phyloP scores from a whole-genome alignment of 768 basidiomycete genomes.

The Lentinula raphanica region DNA sequence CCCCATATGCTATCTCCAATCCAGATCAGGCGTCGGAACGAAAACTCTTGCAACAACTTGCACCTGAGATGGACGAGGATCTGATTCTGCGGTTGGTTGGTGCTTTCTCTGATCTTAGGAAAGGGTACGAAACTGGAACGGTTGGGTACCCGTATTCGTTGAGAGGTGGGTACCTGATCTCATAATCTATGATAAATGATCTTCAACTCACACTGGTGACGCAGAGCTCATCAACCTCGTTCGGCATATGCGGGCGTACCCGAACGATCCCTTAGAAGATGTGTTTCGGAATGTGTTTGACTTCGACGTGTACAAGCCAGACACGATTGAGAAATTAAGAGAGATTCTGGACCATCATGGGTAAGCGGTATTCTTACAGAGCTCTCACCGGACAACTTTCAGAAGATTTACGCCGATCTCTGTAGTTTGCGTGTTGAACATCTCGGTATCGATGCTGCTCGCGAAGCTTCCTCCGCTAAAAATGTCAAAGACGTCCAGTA shows the following conservation, averaged over 20 bases:
- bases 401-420: neutral
- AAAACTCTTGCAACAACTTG: conserved; percentile 53
- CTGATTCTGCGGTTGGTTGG: conserved; percentile 52
- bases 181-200: neutral
- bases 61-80: conserved; percentile 53
- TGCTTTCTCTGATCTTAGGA: conserved; percentile 59
- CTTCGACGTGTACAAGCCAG: conserved; percentile 63
- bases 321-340: conserved; percentile 56
- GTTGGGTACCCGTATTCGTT: conserved; percentile 67
- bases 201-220: neutral
- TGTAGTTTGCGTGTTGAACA: conserved; percentile 46
- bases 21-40: conserved; percentile 64
- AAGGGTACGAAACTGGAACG: conserved; percentile 50
- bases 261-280: conserved; percentile 50
- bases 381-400: neutral
- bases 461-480: conserved; percentile 38
- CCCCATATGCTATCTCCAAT: conserved; percentile 60
- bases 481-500: conserved; percentile 54
- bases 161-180: conserved; percentile 38
- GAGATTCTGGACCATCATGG: conserved; percentile 58
- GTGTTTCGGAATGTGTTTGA: conserved; percentile 64
- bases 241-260: conserved; percentile 57
- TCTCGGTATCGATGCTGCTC: conserved; percentile 53
- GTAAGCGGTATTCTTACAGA: conserved; percentile 24
- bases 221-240: conserved; percentile 64